Evolutionary conservation across 495 filamentous ascomycete genomes (phyloP).

Genomic region (Penicillium atrosanguineum): DNA sequence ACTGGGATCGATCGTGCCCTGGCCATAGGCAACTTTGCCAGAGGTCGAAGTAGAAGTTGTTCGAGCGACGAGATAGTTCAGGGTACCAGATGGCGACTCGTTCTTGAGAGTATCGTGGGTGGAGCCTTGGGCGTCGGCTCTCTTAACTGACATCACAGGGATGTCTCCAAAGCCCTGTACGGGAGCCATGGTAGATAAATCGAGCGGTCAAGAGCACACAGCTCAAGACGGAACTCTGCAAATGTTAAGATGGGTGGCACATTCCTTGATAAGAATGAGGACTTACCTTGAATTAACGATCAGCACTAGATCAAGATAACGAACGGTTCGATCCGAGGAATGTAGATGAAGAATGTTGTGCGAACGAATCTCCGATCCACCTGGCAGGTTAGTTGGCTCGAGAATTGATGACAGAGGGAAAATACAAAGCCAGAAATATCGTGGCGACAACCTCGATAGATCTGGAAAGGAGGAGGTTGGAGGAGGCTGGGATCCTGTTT

Average conservation of each 20-base stretch:
- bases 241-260: conserved; percentile 8
- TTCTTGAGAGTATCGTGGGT: conserved; percentile 3
- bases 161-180: conserved; percentile 24
- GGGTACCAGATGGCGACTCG: conserved; percentile 4
- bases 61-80: conserved; percentile 22
- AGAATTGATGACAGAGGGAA: conserved; percentile 6
- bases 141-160: conserved; percentile 9
- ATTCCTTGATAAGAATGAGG: conserved; percentile 1
- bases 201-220: conserved; percentile 38
- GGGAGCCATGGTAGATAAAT: conserved; percentile 31
- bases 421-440: conserved; percentile 11
- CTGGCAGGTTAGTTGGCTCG: conserved; percentile 7
- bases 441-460: conserved; percentile 8
- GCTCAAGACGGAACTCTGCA: conserved; percentile 37
- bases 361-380: not conserved
- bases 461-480: conserved; percentile 43
- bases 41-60: conserved; percentile 19
- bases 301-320: conserved; percentile 11
- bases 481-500: conserved; percentile 42
- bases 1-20: conserved; percentile 59
- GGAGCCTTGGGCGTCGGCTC: conserved; percentile 7
- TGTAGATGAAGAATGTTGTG: conserved; percentile 1
- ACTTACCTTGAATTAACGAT: conserved; percentile 15
- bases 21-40: conserved; percentile 29
- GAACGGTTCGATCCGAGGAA: conserved; percentile 4